These are phyloP conservation scores for Paramecium sonneborni DNA, from an alignment of 73 alveolate genomes.

Conservation along the genomic window DNA sequence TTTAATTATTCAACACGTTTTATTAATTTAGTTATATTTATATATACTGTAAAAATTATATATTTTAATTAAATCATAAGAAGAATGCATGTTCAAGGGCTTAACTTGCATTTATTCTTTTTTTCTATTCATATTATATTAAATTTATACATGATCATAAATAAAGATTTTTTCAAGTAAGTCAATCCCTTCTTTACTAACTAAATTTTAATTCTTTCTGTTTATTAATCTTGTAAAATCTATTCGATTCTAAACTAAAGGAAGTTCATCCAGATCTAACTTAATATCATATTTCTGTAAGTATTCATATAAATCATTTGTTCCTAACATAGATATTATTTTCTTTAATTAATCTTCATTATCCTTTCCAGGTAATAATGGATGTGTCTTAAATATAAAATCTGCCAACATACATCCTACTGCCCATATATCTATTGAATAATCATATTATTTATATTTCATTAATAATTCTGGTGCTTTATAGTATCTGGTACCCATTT, in stretches of 20 bases:
- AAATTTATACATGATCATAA: conserved; percentile 21
- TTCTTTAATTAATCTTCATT: background rate
- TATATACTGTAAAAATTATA: background rate
- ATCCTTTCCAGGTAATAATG: conserved; percentile 22
- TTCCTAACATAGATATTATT: conserved; percentile 8
- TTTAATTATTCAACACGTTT: conserved; percentile 52
- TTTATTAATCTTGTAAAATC: background rate
- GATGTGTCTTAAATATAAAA: background rate
- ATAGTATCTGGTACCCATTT: conserved; percentile 71
- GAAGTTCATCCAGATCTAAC: background rate
- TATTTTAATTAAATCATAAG: background rate
- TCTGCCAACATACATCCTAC: conserved; percentile 72
- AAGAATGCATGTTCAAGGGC: conserved; percentile 42
- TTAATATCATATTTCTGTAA: background rate
- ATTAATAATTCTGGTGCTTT: conserved; percentile 82
- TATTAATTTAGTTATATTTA: background rate
- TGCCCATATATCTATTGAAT: conserved; percentile 86
- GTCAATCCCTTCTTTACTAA: background rate
- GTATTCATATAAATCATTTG: background rate
- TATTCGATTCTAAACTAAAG: background rate
- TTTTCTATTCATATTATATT: no score
- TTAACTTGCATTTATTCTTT: conserved; percentile 32
- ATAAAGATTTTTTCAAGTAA: conserved; percentile 8
- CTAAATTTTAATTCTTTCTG: background rate
- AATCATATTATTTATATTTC: conserved; percentile 73